These are phyloP conservation scores for Pleurotus eryngii DNA, from an alignment of 768 basidiomycete species.

Conservation along the genomic window DNA sequence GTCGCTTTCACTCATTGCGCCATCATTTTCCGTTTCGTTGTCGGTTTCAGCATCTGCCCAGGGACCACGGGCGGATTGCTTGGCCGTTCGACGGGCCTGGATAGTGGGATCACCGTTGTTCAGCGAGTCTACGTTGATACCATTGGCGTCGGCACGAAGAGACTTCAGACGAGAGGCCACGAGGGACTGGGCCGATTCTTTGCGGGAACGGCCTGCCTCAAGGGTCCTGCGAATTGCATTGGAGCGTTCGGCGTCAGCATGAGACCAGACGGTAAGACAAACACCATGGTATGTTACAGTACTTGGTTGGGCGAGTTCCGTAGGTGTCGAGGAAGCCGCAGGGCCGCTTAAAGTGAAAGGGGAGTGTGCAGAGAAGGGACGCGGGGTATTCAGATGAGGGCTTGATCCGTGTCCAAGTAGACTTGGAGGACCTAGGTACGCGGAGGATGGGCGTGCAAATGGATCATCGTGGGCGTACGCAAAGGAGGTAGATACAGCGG, in stretches of 20 bases:
- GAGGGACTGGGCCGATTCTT: slow-evolving; percentile 75
- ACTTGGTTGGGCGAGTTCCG: slow-evolving; percentile 18
- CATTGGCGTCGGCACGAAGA: slow-evolving; percentile 52
- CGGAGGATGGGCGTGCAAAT: slow-evolving; percentile 75
- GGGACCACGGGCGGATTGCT: slow-evolving; percentile 60
- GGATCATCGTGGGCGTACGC: slow-evolving; percentile 79
- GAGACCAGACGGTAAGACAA: slow-evolving; percentile 93
- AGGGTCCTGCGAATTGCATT: slow-evolving; percentile 80
- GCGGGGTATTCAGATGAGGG: slow-evolving; percentile 26
- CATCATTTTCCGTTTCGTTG: slow-evolving; percentile 70
- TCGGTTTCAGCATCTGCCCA: slow-evolving; percentile 73
- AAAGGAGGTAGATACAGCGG: slow-evolving; percentile 58
- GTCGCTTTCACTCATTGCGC: slow-evolving; percentile 82
- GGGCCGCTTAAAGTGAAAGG: slow-evolving; percentile 27
- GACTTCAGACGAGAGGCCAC: slow-evolving; percentile 66
- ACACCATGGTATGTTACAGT: slow-evolving; percentile 85
- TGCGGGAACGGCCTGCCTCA: slow-evolving; percentile 73
- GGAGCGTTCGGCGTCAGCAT: slow-evolving; percentile 86
- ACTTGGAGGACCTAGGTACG: slow-evolving; percentile 77
- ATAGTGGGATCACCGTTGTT: slow-evolving; percentile 45
- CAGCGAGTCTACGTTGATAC: slow-evolving; percentile 32
- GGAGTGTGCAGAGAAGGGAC: slow-evolving; percentile 26
- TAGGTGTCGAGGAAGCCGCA: slow-evolving; percentile 18
- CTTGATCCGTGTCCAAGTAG: slow-evolving; percentile 45
- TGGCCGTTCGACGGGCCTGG: slow-evolving; percentile 56